Evolutionary conservation across 371 early-diverging fungal species (phyloP).

Genomic region (Mycotypha africana): DNA sequence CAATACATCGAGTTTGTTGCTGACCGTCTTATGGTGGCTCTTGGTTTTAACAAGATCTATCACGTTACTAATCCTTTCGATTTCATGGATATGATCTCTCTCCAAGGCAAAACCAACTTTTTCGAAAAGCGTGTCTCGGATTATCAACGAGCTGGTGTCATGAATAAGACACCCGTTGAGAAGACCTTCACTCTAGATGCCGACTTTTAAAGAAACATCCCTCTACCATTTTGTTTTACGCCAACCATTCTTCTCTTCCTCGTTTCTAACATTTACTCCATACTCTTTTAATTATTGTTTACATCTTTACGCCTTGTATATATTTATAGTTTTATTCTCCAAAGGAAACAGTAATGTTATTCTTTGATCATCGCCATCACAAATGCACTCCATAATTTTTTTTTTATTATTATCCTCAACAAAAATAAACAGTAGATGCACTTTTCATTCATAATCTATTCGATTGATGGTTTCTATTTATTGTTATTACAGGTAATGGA

Average conservation of each 20-base stretch:
- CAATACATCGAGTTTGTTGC: slow-evolving; percentile 99
- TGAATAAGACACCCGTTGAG: slow-evolving; percentile 63
- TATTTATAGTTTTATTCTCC: no score
- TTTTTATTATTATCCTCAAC: no score
- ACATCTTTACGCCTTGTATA: no score
- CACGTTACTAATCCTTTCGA: slow-evolving; percentile 97
- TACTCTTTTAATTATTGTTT: no score
- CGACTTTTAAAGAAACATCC: slow-evolving; percentile 80
- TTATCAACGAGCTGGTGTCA: slow-evolving; percentile 98
- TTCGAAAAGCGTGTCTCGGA: slow-evolving; percentile 99
- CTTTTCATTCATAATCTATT: no score
- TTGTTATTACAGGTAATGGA: no score
- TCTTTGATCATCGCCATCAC: no score
- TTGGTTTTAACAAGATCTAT: slow-evolving; percentile 89
- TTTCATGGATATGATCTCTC: slow-evolving; percentile 99
- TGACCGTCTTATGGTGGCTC: slow-evolving; percentile 92
- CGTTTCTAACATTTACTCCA: no score
- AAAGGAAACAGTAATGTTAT: no score
- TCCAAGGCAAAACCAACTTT: slow-evolving; percentile 99
- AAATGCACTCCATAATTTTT: no score
- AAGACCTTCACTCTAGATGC: slow-evolving; percentile 80
- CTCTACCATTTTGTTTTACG: no score
- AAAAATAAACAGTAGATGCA: background rate
- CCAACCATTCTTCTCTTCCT: background rate
- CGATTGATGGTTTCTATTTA: no score